Conservation (phyloP, 2,329 filamentous ascomycete genomes). For the Camillea tinctor region DNA sequence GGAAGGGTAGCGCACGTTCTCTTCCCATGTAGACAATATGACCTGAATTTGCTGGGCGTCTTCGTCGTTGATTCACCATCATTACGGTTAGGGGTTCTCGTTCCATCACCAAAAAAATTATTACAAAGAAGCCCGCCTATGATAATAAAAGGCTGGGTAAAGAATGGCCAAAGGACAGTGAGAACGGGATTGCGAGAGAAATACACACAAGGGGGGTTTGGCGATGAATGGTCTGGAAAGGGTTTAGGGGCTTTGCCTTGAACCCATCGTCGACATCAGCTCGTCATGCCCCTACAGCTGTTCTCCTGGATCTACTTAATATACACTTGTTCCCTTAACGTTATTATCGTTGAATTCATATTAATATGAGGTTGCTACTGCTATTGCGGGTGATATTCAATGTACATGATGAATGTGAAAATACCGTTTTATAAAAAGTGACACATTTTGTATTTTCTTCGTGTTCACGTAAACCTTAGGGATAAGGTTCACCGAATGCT, state of each 20-base stretch:
- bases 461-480: too few species aligned
- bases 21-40: slow-evolving; percentile 25
- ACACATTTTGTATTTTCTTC: too few species aligned
- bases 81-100: slow-evolving; percentile 22
- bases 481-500: too few species aligned
- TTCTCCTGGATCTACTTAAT: slow-evolving; percentile 14
- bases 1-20: slow-evolving; percentile 18
- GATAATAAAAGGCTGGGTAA: slow-evolving; percentile 14
- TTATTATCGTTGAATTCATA: background rate
- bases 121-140: slow-evolving; percentile 16
- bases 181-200: slow-evolving; percentile 25
- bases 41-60: slow-evolving; percentile 23
- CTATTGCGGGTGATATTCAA: background rate
- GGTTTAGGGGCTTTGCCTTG: slow-evolving; percentile 1
- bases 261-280: background rate
- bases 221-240: background rate
- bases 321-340: slow-evolving; percentile 6
- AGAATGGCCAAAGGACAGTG: slow-evolving; percentile 19
- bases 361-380: background rate
- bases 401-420: too few species aligned
- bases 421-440: too few species aligned
- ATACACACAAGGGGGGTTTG: slow-evolving; percentile 14
- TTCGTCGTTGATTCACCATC: slow-evolving; percentile 26
- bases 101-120: background rate
- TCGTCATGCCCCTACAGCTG: slow-evolving; percentile 1